Conservation (phyloP, 1,284 basidiomycete genomes). For the Thelephora terrestris region DNA sequence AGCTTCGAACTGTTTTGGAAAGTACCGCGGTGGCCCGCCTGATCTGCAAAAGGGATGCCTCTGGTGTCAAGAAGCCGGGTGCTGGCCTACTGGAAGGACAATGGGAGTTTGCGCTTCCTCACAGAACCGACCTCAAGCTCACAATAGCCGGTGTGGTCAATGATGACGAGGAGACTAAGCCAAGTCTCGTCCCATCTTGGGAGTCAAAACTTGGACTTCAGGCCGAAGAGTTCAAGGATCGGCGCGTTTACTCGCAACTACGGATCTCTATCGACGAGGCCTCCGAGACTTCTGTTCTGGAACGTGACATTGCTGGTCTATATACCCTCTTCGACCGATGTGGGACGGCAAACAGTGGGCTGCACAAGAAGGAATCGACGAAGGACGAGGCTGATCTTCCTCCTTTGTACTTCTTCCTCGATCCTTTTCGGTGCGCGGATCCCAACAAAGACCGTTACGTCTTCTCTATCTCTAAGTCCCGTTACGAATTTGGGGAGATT, state of each 20-base stretch:
- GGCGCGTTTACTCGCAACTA: slow-evolving; percentile 59
- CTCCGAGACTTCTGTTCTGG: slow-evolving; percentile 42
- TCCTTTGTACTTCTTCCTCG: slow-evolving; percentile 74
- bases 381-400: slow-evolving; percentile 38
- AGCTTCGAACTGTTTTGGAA: slow-evolving; percentile 66
- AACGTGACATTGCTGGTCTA: slow-evolving; percentile 72
- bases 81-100: slow-evolving; percentile 54
- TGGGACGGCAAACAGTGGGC: slow-evolving; percentile 80
- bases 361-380: slow-evolving; percentile 57
- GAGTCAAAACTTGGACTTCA: slow-evolving; percentile 74
- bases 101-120: slow-evolving; percentile 82
- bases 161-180: not conserved
- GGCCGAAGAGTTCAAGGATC: slow-evolving; percentile 53
- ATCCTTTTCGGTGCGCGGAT: slow-evolving; percentile 75
- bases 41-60: slow-evolving; percentile 27
- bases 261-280: slow-evolving; percentile 48
- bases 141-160: slow-evolving; percentile 54
- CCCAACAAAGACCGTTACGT: slow-evolving; percentile 68
- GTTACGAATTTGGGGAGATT: slow-evolving; percentile 73
- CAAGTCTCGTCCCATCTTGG: slow-evolving; percentile 68
- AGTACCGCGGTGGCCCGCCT: slow-evolving; percentile 71
- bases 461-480: slow-evolving; percentile 68
- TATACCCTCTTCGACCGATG: slow-evolving; percentile 81
- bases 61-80: not conserved
- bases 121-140: slow-evolving; percentile 42